These are phyloP conservation scores for Phaeodactylum tricornutum DNA, from an alignment of 108 stramenopile species.

Conservation along the genomic window DNA sequence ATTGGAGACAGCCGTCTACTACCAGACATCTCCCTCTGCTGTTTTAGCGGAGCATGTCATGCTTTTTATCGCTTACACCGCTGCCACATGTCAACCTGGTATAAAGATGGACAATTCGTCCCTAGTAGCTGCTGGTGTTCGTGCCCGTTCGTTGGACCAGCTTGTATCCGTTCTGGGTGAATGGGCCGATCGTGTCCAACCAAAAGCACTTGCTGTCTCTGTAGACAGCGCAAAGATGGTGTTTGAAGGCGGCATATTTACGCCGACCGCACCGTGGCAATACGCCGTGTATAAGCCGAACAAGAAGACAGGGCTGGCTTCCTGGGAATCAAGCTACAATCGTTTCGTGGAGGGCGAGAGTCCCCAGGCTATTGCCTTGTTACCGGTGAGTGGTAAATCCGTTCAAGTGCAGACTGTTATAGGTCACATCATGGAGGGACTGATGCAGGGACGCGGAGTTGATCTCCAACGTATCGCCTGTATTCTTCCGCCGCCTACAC, in stretches of 20 bases:
- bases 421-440: constrained; percentile 50
- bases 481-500: constrained; percentile 29
- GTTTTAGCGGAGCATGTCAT: constrained; percentile 57
- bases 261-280: constrained; percentile 36
- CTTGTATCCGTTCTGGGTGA: constrained; percentile 35
- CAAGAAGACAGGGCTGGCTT: constrained; percentile 64
- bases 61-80: constrained; percentile 40
- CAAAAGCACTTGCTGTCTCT: constrained; percentile 4
- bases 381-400: constrained; percentile 39
- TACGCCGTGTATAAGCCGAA: constrained; percentile 56
- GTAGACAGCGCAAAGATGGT: constrained; percentile 9
- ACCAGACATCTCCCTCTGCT: constrained; percentile 54
- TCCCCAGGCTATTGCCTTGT: constrained; percentile 61
- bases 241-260: constrained; percentile 1
- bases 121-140: constrained; percentile 53
- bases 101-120: constrained; percentile 23
- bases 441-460: constrained; percentile 39
- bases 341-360: constrained; percentile 49
- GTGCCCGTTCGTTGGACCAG: constrained; percentile 40
- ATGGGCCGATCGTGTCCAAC: no score
- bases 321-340: constrained; percentile 63
- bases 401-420: constrained; percentile 62
- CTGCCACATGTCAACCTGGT: constrained; percentile 36
- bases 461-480: constrained; percentile 27
- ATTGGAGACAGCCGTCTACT: constrained; percentile 30